phyloP scores from a whole-genome alignment of 768 basidiomycete species.

The Trametes cubensis region DNA sequence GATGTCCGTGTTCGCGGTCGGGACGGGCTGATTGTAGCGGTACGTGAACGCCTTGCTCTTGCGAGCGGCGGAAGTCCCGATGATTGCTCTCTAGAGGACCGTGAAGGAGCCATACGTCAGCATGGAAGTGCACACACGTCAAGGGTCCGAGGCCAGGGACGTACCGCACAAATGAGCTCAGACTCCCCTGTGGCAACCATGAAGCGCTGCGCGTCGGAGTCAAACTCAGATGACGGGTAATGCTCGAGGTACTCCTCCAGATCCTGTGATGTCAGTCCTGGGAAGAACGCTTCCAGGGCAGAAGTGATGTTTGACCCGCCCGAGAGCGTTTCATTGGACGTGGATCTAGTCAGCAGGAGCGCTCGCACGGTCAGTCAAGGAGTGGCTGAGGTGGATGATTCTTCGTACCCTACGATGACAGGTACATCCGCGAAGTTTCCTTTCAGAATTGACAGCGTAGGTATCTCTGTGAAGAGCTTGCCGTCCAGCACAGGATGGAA shows the following conservation, averaged over 20 bases:
- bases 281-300: constrained; percentile 47
- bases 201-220: constrained; percentile 43
- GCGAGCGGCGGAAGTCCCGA: constrained; percentile 46
- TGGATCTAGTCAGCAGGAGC: constrained; percentile 39
- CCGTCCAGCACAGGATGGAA: constrained; percentile 63
- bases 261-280: constrained; percentile 44
- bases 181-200: constrained; percentile 54
- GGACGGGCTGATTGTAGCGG: constrained; percentile 60
- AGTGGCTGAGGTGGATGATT: neutral
- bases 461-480: constrained; percentile 50
- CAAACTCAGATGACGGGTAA: constrained; percentile 49
- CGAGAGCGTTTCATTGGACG: constrained; percentile 61
- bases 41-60: constrained; percentile 51
- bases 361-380: neutral
- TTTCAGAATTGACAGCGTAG: constrained; percentile 47
- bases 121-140: neutral
- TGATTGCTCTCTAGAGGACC: constrained; percentile 39
- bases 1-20: constrained; percentile 38
- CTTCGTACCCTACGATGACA: constrained; percentile 57
- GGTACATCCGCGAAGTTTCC: constrained; percentile 55
- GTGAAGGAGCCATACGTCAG: neutral
- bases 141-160: constrained; percentile 27
- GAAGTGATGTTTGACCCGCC: constrained; percentile 42
- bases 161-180: constrained; percentile 55
- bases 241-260: constrained; percentile 42